Percentiles rank a stretch among this genome's conserved stretches.
These are phyloP conservation scores for Saccharomyces mikatae DNA, from an alignment of 805 yeast species.

Conservation along the genomic window DNA sequence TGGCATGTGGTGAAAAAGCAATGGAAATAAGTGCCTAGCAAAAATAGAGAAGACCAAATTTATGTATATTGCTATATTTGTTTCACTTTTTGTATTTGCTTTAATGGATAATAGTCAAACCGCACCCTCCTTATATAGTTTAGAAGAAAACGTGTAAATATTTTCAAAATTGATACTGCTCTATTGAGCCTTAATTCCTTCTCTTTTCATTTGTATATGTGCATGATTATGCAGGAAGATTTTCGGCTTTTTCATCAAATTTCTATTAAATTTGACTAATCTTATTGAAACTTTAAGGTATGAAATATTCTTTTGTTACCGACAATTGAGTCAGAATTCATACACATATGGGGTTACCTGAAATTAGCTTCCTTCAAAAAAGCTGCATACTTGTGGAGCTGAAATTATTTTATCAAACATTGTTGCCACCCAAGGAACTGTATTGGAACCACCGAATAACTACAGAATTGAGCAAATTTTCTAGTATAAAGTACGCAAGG, in stretches of 20 bases:
- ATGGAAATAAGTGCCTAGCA: conserved; percentile 20
- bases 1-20: conserved; percentile 30
- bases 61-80: neutral
- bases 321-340: neutral
- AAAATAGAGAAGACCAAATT: neutral
- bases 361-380: conserved; percentile 4
- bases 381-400: conserved; percentile 12
- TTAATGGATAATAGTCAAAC: neutral
- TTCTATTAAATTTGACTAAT: neutral
- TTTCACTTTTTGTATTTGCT: neutral
- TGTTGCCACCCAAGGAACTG: conserved; percentile 9
- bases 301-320: neutral
- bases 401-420: conserved; percentile 5
- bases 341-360: neutral
- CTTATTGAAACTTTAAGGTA: neutral
- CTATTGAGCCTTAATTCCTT: neutral
- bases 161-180: neutral
- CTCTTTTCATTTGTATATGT: neutral
- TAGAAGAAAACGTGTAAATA: neutral
- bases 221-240: neutral
- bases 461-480: conserved; percentile 8
- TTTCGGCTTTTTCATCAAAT: neutral
- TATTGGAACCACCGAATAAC: conserved; percentile 5
- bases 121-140: neutral
- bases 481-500: conserved; percentile 14